These are phyloP conservation scores for Viola pubescens DNA, from an alignment of 441 rosid species.

Conservation along the genomic window DNA sequence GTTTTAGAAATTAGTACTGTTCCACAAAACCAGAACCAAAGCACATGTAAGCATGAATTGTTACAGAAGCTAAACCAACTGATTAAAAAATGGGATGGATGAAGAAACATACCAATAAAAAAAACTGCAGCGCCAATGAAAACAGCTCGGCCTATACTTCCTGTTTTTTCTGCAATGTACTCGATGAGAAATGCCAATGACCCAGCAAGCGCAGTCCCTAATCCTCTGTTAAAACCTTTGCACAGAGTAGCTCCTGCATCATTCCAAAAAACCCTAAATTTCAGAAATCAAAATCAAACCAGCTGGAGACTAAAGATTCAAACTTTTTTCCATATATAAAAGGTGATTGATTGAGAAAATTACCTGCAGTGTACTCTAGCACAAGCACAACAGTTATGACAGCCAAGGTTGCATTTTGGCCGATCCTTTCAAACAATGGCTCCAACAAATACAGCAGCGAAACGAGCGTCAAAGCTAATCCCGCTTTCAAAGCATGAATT, in stretches of 20 bases:
- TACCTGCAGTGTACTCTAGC: conserved; percentile 79
- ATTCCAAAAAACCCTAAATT: background rate
- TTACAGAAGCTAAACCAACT: no score
- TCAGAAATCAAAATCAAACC: no score
- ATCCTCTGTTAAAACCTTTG: conserved; percentile 77
- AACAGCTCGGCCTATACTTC: conserved; percentile 49
- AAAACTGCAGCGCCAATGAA: conserved; percentile 67
- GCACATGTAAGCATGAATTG: no score
- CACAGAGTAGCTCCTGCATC: conserved; percentile 71
- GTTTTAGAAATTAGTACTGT: no score
- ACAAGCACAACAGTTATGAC: conserved; percentile 93
- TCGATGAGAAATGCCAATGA: conserved; percentile 58
- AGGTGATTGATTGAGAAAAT: background rate
- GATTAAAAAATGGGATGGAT: no score
- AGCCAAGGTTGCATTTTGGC: conserved; percentile 73
- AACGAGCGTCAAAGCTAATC: conserved; percentile 51
- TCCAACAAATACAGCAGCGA: conserved; percentile 53
- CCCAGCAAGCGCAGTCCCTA: conserved; percentile 75
- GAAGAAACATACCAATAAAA: conserved; percentile 38
- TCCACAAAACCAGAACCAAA: no score
- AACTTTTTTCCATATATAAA: background rate
- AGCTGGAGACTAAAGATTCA: background rate
- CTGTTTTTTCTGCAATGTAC: conserved; percentile 47
- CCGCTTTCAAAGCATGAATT: conserved; percentile 75
- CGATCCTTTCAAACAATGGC: conserved; percentile 61